A percentile compares a stretch with the other conserved stretches of the same genome.
Conservation (phyloP, 345 rosid genomes). For the Gossypium rotundifolium region DNA sequence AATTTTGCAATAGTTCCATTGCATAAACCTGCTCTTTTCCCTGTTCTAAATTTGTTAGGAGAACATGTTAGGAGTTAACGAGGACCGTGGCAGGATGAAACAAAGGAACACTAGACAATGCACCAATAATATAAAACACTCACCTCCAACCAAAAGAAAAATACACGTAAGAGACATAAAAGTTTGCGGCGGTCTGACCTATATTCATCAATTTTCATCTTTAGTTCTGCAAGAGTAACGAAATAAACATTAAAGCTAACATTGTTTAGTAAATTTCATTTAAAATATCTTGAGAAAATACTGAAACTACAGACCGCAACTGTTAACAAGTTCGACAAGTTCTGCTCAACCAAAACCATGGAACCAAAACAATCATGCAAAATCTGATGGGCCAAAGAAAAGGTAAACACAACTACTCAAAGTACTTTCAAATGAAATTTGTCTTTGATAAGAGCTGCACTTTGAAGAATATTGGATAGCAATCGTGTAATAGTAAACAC, state of each 20-base stretch:
- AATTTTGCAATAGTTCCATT: too few relatives aligned
- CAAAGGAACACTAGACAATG: neutral
- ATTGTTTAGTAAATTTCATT: neutral
- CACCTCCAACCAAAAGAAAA: constrained; percentile 4
- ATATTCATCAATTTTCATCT: neutral
- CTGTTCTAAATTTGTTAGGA: neutral
- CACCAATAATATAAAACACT: neutral
- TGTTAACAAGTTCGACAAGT: neutral
- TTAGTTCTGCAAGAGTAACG: neutral
- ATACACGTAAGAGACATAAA: neutral
- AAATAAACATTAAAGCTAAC: neutral
- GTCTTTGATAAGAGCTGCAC: neutral
- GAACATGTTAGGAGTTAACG: neutral
- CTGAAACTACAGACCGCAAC: neutral
- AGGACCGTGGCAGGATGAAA: neutral
- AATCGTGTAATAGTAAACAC: neutral
- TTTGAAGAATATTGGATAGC: neutral
- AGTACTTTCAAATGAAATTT: neutral
- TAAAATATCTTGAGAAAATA: neutral
- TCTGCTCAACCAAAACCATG: neutral
- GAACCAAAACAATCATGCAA: neutral
- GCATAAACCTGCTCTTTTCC: neutral
- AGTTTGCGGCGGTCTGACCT: neutral
- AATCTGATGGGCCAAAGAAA: neutral
- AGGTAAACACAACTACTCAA: neutral